These are phyloP conservation scores for Populus hybrid DNA, from an alignment of 441 rosid species.

Conservation along the genomic window DNA sequence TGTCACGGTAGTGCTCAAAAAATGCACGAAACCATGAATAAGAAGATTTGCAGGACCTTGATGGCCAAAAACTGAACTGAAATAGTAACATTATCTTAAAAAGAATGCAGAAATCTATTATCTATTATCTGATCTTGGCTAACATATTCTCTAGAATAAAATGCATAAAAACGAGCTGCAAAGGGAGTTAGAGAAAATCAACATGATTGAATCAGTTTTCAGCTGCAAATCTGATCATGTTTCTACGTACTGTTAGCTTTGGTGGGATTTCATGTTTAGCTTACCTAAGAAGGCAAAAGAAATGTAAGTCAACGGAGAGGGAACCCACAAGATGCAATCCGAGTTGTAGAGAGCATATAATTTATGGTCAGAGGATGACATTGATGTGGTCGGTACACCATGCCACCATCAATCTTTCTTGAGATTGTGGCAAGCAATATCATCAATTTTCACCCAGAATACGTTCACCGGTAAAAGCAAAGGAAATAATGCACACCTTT, in stretches of 20 bases:
- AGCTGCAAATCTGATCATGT: not conserved
- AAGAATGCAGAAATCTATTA: not conserved
- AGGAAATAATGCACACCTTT: not conserved
- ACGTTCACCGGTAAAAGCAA: not conserved
- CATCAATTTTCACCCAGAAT: not conserved
- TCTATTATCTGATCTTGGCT: constrained; percentile 1
- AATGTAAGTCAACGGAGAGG: not conserved
- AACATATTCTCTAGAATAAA: not conserved
- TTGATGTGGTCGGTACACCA: not conserved
- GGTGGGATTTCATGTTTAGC: not conserved
- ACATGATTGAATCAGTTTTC: not conserved
- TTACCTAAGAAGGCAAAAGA: not conserved
- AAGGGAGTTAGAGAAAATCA: not conserved
- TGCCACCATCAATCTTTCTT: not conserved
- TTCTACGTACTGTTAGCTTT: not conserved
- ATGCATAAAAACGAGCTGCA: not conserved
- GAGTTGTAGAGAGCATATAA: not conserved
- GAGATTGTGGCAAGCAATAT: not conserved
- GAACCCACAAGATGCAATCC: not conserved
- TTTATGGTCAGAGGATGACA: not conserved
- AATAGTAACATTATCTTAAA: constrained; percentile 12
- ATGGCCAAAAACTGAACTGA: constrained; percentile 65
- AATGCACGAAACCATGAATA: constrained; percentile 95
- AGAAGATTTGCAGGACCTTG: constrained; percentile 75
- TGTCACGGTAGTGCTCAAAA: constrained; percentile 80